Percentiles rank a stretch among this genome's conserved stretches.
These are phyloP conservation scores for Beta vulgaris DNA, from an alignment of 148 eudicot genomes.

Conservation along the genomic window DNA sequence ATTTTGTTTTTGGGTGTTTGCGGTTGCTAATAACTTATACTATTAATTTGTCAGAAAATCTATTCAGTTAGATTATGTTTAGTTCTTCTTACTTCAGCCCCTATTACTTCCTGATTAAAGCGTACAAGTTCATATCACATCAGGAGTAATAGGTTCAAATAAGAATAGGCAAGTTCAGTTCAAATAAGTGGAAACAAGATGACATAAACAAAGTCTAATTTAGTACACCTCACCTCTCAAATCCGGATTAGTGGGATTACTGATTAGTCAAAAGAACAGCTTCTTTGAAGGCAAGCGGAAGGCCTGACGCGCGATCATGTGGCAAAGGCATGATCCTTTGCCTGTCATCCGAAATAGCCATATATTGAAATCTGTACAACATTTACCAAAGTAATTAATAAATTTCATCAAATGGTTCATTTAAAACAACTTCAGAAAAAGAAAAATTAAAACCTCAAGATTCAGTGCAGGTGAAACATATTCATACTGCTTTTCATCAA, in stretches of 20 bases:
- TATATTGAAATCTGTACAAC: constrained; percentile 59
- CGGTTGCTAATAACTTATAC: too few species aligned
- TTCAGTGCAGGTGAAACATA: not conserved
- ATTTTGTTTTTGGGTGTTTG: too few species aligned
- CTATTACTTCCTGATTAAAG: too few species aligned
- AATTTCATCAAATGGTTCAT: not conserved
- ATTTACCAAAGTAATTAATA: not conserved
- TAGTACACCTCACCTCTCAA: constrained; percentile 44
- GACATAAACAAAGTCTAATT: not conserved
- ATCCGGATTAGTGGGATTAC: constrained; percentile 31
- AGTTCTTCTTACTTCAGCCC: too few species aligned
- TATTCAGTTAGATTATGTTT: too few species aligned
- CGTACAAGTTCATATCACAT: too few species aligned
- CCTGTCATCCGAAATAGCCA: constrained; percentile 65
- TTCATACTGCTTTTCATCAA: constrained; percentile 28
- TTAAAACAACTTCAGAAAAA: not conserved
- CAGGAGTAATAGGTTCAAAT: too few species aligned
- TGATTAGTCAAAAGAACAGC: constrained; percentile 51
- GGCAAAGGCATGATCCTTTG: constrained; percentile 67
- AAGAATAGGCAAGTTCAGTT: too few species aligned
- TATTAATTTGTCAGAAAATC: too few species aligned
- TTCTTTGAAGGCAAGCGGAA: constrained; percentile 47
- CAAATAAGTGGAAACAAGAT: not conserved
- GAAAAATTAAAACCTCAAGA: not conserved
- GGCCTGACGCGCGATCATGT: constrained; percentile 41